Evolutionary conservation across 495 filamentous ascomycete genomes (phyloP), one percentile per base, ranked within the genome.

Genomic region (Articulospora tetracladia): DNA sequence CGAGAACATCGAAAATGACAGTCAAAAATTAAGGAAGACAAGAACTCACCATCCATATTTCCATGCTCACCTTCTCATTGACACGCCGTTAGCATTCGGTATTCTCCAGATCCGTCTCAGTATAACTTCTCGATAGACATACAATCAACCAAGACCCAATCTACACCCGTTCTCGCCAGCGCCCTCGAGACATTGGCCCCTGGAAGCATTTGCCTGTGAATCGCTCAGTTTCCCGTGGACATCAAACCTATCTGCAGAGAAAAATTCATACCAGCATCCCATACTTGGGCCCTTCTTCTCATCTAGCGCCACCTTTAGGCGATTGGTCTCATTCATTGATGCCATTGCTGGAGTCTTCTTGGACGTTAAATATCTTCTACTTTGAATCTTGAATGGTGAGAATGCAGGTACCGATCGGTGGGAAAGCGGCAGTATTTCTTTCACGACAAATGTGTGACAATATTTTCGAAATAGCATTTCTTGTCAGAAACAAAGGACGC

Each of bases 91-190:
- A 55, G 53, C 41, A 17, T 2, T n/a, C 23, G 55, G 12, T 23
- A 0, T 46, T 34, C 19, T 26, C 8, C 17, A 1, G 19, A 6
- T 44, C 4, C 22, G 4, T 22, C 24, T 11, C 20, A 19, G 50
- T 17, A 49, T n/a, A 15, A n/a, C n/a, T 12, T n/a, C n/a, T n/a
- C n/a, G n/a, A n/a, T 19, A 30, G 13, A 58, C 68, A 91, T 87
- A 49, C 79, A 85, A 71, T 92, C 90, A 20, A 92, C 83, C 67
- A 87, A 77, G 1, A 91, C 80, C 87, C 87, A 93, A 69, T 90
- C 88, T 1, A 86, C 80, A 6, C 86, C 86, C 3, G 84, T 77
- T 26, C 86, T 75, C 10, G 87, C 87, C 28, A 92, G 77, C 13
- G 81, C 72, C 47, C 89, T 80, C n/a, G 87, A 83, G 36, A 86